These are phyloP conservation scores for Aspergillus sp. DNA, from an alignment of 2,329 filamentous ascomycete genomes.

Conservation along the genomic window DNA sequence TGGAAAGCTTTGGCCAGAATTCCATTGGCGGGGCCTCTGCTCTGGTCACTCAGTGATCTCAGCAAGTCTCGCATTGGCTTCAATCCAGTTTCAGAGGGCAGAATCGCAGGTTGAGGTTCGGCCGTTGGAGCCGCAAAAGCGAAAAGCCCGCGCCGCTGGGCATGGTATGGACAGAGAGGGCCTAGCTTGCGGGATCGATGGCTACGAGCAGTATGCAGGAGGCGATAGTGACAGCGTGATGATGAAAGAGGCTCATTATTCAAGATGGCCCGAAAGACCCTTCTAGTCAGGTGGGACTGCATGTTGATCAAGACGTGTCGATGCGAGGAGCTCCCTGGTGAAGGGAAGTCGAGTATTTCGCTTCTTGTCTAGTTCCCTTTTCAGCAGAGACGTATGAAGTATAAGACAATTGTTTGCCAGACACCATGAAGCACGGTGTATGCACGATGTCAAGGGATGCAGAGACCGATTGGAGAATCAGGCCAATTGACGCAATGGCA, in stretches of 20 bases:
- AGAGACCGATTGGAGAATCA: neutral
- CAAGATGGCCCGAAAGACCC: conserved; percentile 48
- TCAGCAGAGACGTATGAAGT: neutral
- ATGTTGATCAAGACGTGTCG: conserved; percentile 28
- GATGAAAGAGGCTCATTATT: conserved; percentile 47
- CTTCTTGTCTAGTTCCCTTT: neutral
- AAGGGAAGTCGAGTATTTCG: neutral
- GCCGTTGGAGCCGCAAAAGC: conserved; percentile 46
- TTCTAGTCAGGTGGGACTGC: conserved; percentile 49
- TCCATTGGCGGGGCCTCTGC: conserved; percentile 64
- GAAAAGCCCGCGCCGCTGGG: conserved; percentile 36
- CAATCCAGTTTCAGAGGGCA: conserved; percentile 65
- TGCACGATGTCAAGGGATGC: too few relatives aligned
- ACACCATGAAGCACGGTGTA: neutral
- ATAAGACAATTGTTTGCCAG: neutral
- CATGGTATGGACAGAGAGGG: conserved; percentile 39
- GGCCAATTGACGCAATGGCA: neutral
- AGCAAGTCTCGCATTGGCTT: conserved; percentile 70
- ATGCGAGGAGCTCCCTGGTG: neutral
- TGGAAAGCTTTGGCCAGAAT: conserved; percentile 67
- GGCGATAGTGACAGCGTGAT: conserved; percentile 38
- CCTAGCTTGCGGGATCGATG: conserved; percentile 33
- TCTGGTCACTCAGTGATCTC: conserved; percentile 62
- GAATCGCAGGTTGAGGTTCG: conserved; percentile 56
- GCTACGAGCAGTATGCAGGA: conserved; percentile 35